Conservation (phyloP, 495 filamentous ascomycete species). For the Hypoxylon crocopeplum region DNA sequence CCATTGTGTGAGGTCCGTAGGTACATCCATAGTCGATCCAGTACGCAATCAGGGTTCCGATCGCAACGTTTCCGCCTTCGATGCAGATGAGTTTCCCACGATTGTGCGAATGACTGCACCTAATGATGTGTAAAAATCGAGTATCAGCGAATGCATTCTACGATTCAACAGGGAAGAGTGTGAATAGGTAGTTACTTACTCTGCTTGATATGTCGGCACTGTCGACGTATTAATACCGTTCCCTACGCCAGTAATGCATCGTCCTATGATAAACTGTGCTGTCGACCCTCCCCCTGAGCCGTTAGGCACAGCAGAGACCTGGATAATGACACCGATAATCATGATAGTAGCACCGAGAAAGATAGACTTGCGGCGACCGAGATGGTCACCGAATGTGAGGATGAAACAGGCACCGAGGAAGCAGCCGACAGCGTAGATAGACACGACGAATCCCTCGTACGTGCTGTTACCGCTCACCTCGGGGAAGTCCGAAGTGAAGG, state of each 20-base stretch:
- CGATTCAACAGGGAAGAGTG: too few relatives aligned
- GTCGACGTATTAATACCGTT: constrained; percentile 82
- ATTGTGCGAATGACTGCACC: constrained; percentile 77
- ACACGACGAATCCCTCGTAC: constrained; percentile 77
- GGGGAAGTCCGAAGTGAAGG: constrained; percentile 47
- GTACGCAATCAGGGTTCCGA: constrained; percentile 79
- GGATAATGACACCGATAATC: constrained; percentile 76
- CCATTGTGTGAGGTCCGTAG: constrained; percentile 68
- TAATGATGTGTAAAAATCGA: constrained; percentile 27
- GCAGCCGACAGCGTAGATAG: constrained; percentile 71
- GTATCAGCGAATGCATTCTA: constrained; percentile 8
- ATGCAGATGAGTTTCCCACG: constrained; percentile 85
- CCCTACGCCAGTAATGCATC: constrained; percentile 75
- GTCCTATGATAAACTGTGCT: constrained; percentile 78
- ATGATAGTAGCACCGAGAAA: constrained; percentile 72
- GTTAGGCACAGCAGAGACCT: constrained; percentile 59
- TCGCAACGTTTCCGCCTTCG: constrained; percentile 79
- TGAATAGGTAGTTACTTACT: too few relatives aligned
- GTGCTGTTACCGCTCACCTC: constrained; percentile 44
- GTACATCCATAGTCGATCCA: constrained; percentile 83
- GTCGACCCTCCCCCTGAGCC: constrained; percentile 39
- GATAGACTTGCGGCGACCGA: constrained; percentile 74
- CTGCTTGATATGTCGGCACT: constrained; percentile 82
- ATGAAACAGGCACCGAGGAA: constrained; percentile 70
- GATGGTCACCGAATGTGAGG: constrained; percentile 70